Evolutionary conservation across 176 grass and related monocot genomes (phyloP), one percentile per base, ranked within the genome.

Genomic region (Typha latifolia): DNA sequence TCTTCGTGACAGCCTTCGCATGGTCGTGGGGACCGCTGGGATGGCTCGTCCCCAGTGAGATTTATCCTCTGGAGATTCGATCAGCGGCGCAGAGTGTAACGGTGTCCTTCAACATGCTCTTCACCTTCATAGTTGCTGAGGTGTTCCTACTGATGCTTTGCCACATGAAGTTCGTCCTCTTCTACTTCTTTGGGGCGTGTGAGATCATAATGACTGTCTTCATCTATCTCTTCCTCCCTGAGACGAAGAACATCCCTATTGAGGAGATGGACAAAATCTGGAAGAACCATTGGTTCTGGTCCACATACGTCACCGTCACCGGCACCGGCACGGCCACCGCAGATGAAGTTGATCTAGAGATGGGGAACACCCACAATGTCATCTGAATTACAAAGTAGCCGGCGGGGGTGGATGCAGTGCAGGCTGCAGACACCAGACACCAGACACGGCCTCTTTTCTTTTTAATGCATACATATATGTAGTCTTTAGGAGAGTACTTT

Each of bases 1-100:
- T 59, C 0, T 59, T 59, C 11, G 16, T 19, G 16, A n/a, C 53
- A 0, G 53, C 53, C 9, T 59, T 59, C 53, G 53, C 16, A 3
- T 59, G 53, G 53, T 59, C 53, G n/a, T 59, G 53, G 53, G 53
- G 18, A 6, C 53, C 53, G 3, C 16, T 59, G 7, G 53, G 53
- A 4, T 59, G 53, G 53, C 53, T 59, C n/a, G 16, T 59, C n/a
- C 53, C 53, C 53, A 59, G 53, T 21, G 53, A 59, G 53, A 59
- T 59, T 21, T 59, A 9, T 21, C n/a, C 53, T 8, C 53, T 59
- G 9, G 53, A 59, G 16, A 21, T 59, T 4, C 53, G 53, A 1
- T 59, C 53, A 14, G 53, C 53, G 16, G 53, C 18, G 0, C 53
- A 22, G 18, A 59, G 53, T 11, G 2, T 59, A 16, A 59, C 53